Evolutionary conservation across 371 early-diverging fungal genomes (phyloP).

Genomic region (Lichtheimia hyalospora): DNA sequence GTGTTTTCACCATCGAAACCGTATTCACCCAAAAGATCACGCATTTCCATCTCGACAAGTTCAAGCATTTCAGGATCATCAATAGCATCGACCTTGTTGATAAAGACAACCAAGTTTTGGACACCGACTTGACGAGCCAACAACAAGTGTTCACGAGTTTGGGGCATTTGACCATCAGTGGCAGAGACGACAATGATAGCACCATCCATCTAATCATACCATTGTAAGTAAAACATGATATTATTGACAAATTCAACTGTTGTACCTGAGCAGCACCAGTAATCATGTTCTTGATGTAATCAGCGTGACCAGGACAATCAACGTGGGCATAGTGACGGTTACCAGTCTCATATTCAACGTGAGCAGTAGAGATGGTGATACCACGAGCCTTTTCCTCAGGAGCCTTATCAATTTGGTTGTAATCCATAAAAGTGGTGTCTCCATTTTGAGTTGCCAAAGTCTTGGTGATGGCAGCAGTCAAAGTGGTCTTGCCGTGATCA

Average conservation of each 20-base stretch:
- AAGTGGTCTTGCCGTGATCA: slow-evolving; percentile 99
- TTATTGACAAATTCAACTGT: slow-evolving; percentile 24
- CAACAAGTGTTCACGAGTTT: slow-evolving; percentile 97
- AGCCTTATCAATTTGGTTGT: slow-evolving; percentile 96
- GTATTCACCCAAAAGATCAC: slow-evolving; percentile 89
- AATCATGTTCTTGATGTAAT: slow-evolving; percentile 99
- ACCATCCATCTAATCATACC: slow-evolving; percentile 80
- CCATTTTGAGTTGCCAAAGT: slow-evolving; percentile 76
- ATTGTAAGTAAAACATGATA: neutral
- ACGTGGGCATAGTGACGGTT: slow-evolving; percentile 95
- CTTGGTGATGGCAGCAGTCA: slow-evolving; percentile 99
- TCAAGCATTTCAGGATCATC: slow-evolving; percentile 97
- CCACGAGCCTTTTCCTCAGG: slow-evolving; percentile 98
- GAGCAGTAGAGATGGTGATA: slow-evolving; percentile 96
- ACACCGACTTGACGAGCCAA: slow-evolving; percentile 97
- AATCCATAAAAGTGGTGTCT: slow-evolving; percentile 89
- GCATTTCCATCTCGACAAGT: slow-evolving; percentile 99
- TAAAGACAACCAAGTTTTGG: slow-evolving; percentile 93
- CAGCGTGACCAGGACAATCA: slow-evolving; percentile 99
- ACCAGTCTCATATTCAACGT: slow-evolving; percentile 94
- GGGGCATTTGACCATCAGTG: slow-evolving; percentile 95
- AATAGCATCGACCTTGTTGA: slow-evolving; percentile 99
- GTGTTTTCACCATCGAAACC: slow-evolving; percentile 93
- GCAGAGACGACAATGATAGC: slow-evolving; percentile 99
- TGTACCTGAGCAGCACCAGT: slow-evolving; percentile 95